Base-by-base conservation (phyloP, 2,329 filamentous ascomycete species). In the Emmonsiellopsis sp. region DNA sequence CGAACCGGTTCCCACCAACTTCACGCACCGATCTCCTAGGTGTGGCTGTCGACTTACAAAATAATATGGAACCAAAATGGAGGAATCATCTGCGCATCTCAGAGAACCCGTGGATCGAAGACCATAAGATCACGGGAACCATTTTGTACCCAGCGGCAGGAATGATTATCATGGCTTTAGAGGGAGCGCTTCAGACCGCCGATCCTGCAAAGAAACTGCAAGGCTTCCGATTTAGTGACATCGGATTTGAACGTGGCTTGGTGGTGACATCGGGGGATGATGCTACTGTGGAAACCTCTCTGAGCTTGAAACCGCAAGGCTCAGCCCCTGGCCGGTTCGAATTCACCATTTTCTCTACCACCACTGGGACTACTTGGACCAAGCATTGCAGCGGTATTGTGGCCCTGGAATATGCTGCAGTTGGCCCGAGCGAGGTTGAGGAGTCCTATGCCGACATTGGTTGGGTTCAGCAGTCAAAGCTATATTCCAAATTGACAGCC, bases 101-200 rank as follows among this genome's bases (percentile, higher is more conserved):
- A 4, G 64, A 69, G 10, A 50, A 58, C 2, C 63, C 65, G 5
- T 70, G 68, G 68, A 48, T 69, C 6, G 31, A 44, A 4, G 62
- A 66, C 20, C 68, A 70, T 50, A 53, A 48, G 8, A 53, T 69
- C 5, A 55, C 58, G 13, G 54, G 50, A 1, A 54, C 50, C 2
- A 54, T 59, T 2, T 41, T 69, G 0, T 68, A 63, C 30, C 67
- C 68, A 2, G 62, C 55, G 1, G 64, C 66, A 1, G 67, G 63
- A 2, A 64, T 65, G 40, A 52, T 70, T 16, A 52, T 50, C 7
- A 67, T 67, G 61, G 62, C 60, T 2, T 59, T 65, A 1, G 65
- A 69, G 50, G 68, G 66, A 7, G 47, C 54, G 2, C 41, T 16
- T 2, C 59, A 63, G 47, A 7, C 26, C 3, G 51, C 53, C 20